A percentile compares a stretch with the other conserved stretches of the same genome.
Conservation (phyloP, 1,139 yeast genomes). For the Protomyces inouyei region DNA sequence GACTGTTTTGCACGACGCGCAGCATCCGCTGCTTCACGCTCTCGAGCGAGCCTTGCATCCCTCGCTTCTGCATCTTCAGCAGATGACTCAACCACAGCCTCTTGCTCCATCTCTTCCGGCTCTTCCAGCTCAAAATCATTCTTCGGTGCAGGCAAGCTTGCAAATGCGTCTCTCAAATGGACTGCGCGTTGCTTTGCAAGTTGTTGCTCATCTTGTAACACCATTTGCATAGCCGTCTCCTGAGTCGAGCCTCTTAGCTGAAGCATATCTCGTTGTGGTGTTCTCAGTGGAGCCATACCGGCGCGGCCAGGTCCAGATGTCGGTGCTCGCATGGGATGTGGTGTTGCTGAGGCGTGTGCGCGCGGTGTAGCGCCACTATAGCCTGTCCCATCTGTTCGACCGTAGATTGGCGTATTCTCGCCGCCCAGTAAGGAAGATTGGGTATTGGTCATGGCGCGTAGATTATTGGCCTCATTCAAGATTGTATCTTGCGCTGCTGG, state of each 20-base stretch:
- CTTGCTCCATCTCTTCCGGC: slow-evolving; percentile 39
- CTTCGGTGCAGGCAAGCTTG: slow-evolving; percentile 50
- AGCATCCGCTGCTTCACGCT: slow-evolving; percentile 36
- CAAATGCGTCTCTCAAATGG: slow-evolving; percentile 39
- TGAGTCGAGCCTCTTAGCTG: slow-evolving; percentile 15
- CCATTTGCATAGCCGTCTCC: slow-evolving; percentile 29
- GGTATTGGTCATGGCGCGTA: slow-evolving; percentile 35
- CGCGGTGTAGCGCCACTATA: slow-evolving; percentile 28
- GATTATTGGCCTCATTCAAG: slow-evolving; percentile 36
- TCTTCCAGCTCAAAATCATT: slow-evolving; percentile 55
- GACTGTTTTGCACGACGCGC: slow-evolving; percentile 43
- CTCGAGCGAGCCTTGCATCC: slow-evolving; percentile 36
- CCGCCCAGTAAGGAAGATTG: slow-evolving; percentile 38
- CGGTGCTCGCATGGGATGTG: slow-evolving; percentile 32
- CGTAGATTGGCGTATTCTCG: slow-evolving; percentile 35
- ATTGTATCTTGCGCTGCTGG: slow-evolving; percentile 34
- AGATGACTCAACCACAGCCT: slow-evolving; percentile 31
- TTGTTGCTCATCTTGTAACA: not conserved
- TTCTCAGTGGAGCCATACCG: slow-evolving; percentile 6
- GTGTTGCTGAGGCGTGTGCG: slow-evolving; percentile 28
- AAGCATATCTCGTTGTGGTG: slow-evolving; percentile 29
- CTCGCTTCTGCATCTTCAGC: slow-evolving; percentile 42
- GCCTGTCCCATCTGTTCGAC: slow-evolving; percentile 30
- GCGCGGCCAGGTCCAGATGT: slow-evolving; percentile 7
- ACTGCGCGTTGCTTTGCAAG: not conserved